phyloP scores from a whole-genome alignment of 768 basidiomycete genomes.

The Mycena galericulata region DNA sequence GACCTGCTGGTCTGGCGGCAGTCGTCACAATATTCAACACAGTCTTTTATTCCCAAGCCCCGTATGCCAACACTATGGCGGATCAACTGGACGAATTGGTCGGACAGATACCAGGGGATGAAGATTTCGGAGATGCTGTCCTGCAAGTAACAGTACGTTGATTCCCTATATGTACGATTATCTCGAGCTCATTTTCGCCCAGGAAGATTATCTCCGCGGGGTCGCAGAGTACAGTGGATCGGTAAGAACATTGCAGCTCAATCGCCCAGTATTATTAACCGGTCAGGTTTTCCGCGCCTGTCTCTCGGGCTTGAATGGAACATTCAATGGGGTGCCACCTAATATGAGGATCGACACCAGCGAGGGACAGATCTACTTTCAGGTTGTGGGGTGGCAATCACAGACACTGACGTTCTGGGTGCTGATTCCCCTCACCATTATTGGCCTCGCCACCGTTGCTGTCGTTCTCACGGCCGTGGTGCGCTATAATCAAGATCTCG shows the following conservation, averaged over 20 bases:
- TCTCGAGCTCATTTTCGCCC: not conserved
- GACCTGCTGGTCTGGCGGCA: not conserved
- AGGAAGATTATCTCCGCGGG: not conserved
- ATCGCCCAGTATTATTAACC: not conserved
- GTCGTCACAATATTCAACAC: not conserved
- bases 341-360: no score
- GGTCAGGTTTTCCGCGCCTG: constrained; percentile 2
- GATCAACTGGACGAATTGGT: not conserved
- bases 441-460: not conserved
- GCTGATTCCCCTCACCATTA: not conserved
- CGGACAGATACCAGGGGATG: not conserved
- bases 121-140: no score
- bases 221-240: not conserved
- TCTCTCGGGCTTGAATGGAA: not conserved
- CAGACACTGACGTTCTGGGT: not conserved
- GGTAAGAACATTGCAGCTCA: not conserved
- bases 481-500: not conserved
- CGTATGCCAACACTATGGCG: not conserved
- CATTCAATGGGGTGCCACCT: no score
- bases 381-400: no score
- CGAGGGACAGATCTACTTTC: not conserved
- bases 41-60: not conserved
- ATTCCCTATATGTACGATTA: not conserved
- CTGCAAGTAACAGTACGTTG: not conserved
- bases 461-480: not conserved